phyloP scores from a whole-genome alignment of 2,329 filamentous ascomycete species.

The Colletotrichum chrysophilum region DNA sequence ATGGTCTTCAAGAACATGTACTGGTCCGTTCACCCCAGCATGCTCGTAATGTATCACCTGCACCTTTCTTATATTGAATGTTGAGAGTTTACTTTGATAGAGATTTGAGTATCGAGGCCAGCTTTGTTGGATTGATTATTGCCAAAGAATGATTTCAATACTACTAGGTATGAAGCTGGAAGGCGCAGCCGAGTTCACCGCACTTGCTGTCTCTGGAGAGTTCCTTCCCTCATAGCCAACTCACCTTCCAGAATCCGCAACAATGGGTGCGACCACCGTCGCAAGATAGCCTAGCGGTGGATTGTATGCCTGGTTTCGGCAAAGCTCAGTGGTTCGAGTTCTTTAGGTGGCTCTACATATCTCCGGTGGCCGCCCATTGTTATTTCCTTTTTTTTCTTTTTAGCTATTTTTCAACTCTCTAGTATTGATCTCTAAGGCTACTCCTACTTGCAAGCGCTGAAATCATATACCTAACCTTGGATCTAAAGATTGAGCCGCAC shows the following conservation, averaged over 20 bases:
- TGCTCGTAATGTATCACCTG: too few species aligned
- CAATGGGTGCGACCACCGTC: not conserved
- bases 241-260: not conserved
- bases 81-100: too few species aligned
- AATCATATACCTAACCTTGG: not conserved
- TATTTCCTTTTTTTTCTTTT: not conserved
- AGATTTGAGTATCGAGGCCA: too few species aligned
- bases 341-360: not conserved
- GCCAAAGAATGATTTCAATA: too few species aligned
- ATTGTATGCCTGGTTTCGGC: not conserved
- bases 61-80: too few species aligned
- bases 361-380: not conserved
- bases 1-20: not conserved
- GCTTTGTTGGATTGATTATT: too few species aligned
- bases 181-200: too few species aligned
- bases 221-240: not conserved
- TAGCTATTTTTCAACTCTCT: not conserved
- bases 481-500: not conserved
- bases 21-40: too few species aligned
- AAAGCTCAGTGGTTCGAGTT: not conserved
- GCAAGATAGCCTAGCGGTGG: not conserved
- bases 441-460: not conserved
- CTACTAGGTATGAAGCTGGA: too few species aligned
- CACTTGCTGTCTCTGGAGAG: too few species aligned
- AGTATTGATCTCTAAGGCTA: not conserved